Evolutionary conservation across 805 yeast genomes (phyloP), one percentile per base, ranked within the genome.

Genomic region (Saturnispora kantuleensis): DNA sequence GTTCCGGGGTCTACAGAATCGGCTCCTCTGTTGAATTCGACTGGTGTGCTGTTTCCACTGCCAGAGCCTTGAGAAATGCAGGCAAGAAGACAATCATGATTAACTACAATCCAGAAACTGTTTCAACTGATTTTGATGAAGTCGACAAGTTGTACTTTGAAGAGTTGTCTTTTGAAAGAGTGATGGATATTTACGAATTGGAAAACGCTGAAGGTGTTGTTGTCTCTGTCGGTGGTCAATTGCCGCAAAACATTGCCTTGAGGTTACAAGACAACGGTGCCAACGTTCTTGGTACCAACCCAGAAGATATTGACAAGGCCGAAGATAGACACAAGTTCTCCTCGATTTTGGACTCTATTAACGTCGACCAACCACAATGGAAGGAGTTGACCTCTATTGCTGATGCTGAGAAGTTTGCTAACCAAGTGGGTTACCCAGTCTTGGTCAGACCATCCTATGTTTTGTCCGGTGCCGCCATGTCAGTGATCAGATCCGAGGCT

Each of bases 11-110:
- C 38, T 90, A 90, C 76, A 81, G 98, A 71, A 90, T 90, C 62
- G 98, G 98, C 57, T 93, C 97, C 5, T 90, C 97, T 29, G 98
- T 90, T 50, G 98, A 90, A 68, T 90, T 90, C 62, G 98, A 90
- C 70, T 90, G 97, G 97, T 90, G 98, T 79, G 97, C 97, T 39
- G 98, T 90, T 47, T 78, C 96, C 52, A 93, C 97, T 39, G 93
- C 88, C 52, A 80, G 97, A 69, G 87, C 97, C 35, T 73, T 90
- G 61, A 79, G 98, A 58, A 83, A 83, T 54, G 76, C 79, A 62
- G 87, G 89, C 47, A 71, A 76, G 60, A 90, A 88, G 72, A 90
- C 97, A 35, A 82, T 93, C 60, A 93, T 93, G 97, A 79, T 90
- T 59, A 90, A 90, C 72, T 90, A 93, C 71, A 90, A 90, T 70